Percentiles rank a stretch among this genome's conserved stretches.
Evolutionary conservation across 2,329 filamentous ascomycete genomes (phyloP).

Genomic region (Dactylellina leptospora): DNA sequence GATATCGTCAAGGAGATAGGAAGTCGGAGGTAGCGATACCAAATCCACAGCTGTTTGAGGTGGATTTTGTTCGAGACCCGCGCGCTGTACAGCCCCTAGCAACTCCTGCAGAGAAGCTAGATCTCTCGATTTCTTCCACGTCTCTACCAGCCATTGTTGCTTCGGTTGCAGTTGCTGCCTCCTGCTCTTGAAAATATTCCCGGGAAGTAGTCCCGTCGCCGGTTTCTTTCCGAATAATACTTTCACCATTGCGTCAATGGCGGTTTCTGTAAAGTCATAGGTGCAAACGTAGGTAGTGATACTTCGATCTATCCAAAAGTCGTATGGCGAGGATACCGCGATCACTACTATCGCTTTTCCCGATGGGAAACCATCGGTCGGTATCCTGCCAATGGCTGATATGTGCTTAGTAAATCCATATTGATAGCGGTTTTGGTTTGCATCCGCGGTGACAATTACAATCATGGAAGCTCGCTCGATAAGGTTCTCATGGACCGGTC

Average conservation of each 20-base stretch:
- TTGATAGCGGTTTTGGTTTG: constrained; percentile 92
- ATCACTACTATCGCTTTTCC: constrained; percentile 92
- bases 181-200: constrained; percentile 55
- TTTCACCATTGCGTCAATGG: constrained; percentile 66
- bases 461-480: constrained; percentile 69
- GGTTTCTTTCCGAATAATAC: constrained; percentile 65
- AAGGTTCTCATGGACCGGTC: constrained; percentile 71
- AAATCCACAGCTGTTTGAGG: constrained; percentile 55
- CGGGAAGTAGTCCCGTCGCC: constrained; percentile 55
- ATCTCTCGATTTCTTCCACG: constrained; percentile 57
- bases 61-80: constrained; percentile 52
- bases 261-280: constrained; percentile 63
- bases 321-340: constrained; percentile 92
- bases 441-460: constrained; percentile 82
- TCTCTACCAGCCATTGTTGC: constrained; percentile 57
- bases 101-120: constrained; percentile 56
- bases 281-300: constrained; percentile 59
- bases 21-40: constrained; percentile 54
- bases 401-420: constrained; percentile 95
- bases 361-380: constrained; percentile 73
- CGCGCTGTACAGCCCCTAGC: constrained; percentile 54
- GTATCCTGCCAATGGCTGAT: constrained; percentile 90
- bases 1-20: constrained; percentile 55
- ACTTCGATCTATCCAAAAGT: constrained; percentile 86
- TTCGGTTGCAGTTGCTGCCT: constrained; percentile 56